A percentile compares a stretch with the other conserved stretches of the same genome.
phyloP scores from a whole-genome alignment of 495 filamentous ascomycete genomes.

The Aspergillus avenaceus region DNA sequence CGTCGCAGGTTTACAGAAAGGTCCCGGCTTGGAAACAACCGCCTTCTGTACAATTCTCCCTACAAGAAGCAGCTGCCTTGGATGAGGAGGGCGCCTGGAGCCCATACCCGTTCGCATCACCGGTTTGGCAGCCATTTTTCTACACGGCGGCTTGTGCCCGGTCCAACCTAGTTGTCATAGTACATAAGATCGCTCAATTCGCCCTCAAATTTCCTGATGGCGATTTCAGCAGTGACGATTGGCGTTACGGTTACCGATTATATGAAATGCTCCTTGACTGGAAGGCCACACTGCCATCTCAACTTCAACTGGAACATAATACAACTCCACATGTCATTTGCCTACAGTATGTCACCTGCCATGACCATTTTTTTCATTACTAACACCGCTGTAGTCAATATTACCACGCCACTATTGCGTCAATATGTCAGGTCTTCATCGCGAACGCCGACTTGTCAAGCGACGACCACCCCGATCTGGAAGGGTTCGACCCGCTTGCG shows the following conservation, averaged over 20 bases:
- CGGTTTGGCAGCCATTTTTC: slow-evolving; percentile 9
- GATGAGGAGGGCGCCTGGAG: slow-evolving; percentile 13
- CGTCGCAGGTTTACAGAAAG: slow-evolving; percentile 23
- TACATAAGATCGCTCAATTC: slow-evolving; percentile 15
- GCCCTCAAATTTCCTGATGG: slow-evolving; percentile 11
- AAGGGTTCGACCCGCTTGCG: slow-evolving; percentile 2
- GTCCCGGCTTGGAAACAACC: slow-evolving; percentile 11
- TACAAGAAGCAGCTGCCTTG: slow-evolving; percentile 12
- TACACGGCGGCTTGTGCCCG: slow-evolving; percentile 13
- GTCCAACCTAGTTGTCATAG: slow-evolving; percentile 12
- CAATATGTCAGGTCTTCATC: slow-evolving; percentile 12
- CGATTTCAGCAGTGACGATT: slow-evolving; percentile 1
- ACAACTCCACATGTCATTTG: slow-evolving; percentile 17
- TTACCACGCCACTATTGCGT: slow-evolving; percentile 17
- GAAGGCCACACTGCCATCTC: slow-evolving; percentile 9
- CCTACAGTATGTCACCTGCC: slow-evolving; percentile 13
- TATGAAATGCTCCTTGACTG: slow-evolving; percentile 11
- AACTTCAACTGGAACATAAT: slow-evolving; percentile 11
- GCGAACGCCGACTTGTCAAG: not conserved
- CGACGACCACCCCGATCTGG: not conserved
- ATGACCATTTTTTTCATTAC: not conserved
- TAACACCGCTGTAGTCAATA: slow-evolving; percentile 9
- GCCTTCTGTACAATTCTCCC: slow-evolving; percentile 13
- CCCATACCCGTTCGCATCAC: slow-evolving; percentile 11
- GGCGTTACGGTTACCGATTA: slow-evolving; percentile 10